Evolutionary conservation across 345 rosid genomes (phyloP), one percentile per base, ranked within the genome.

Genomic region (Trapa bicornis): DNA sequence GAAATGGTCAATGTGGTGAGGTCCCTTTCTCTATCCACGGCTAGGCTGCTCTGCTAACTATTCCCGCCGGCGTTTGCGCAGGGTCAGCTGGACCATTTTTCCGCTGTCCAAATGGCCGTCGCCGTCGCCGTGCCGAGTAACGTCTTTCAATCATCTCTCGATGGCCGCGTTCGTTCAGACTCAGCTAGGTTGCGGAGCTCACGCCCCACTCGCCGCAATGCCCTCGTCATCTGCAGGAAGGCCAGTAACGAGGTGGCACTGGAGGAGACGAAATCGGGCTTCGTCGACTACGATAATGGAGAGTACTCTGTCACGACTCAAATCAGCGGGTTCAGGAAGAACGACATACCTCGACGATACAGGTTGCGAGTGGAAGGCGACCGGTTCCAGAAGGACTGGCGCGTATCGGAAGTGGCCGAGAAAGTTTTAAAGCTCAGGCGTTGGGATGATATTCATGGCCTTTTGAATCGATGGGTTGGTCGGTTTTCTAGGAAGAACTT

Each of bases 361-460:
- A 85, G 89, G 43, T 39, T 88, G 33, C 76, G 81, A 2, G 91
- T 85, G 1, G 77, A 77, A 63, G 80, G 78, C 39, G 86, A 92
- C 72, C 80, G 93, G 72, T 87, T 89, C 80, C 96, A 92, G 81
- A 86, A 79, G 80, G 96, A 92, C 81, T 92, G 92, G 96, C 74
- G 75, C 33, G 76, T 92, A n/a, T 85, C 96, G 35, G 85, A 87
- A 64, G 87, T 92, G 9, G 89, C 82, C 58, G 72, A 84, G 16
- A 76, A 72, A 62, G 78, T 89, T 36, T 41, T 87, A 67, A 80
- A 75, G 73, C 87, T 89, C 76, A 75, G 76, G 53, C 86, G 74
- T 8, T 75, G 79, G 82, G 86, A 84, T 29, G 75, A 84, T 71
- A 82, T 86, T 39, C 86, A 86, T 45, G 81, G 68, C 1, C 72